These are phyloP conservation scores for Ramaria rubella DNA, from an alignment of 768 basidiomycete species.

Conservation along the genomic window DNA sequence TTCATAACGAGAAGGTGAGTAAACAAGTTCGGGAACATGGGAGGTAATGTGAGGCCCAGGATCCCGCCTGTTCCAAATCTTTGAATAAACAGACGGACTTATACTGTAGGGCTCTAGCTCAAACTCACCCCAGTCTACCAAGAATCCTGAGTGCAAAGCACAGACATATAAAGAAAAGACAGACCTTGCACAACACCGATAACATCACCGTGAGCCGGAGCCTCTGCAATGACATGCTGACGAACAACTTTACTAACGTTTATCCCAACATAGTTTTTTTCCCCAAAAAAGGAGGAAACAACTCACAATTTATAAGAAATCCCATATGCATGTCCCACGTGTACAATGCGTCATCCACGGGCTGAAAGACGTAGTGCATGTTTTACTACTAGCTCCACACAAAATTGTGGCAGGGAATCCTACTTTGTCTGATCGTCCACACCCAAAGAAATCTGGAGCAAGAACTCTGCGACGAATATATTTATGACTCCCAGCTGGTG, in stretches of 20 bases:
- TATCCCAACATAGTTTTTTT: not conserved
- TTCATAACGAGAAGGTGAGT: conserved; percentile 10
- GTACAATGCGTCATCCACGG: conserved; percentile 7
- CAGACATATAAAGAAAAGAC: not conserved
- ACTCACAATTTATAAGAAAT: conserved; percentile 8
- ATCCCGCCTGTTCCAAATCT: conserved; percentile 4
- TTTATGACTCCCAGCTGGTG: not conserved
- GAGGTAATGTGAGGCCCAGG: conserved; percentile 7
- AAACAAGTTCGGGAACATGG: conserved; percentile 10
- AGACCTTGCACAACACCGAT: conserved; percentile 9
- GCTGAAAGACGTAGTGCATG: not conserved
- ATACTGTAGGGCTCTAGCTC: not conserved
- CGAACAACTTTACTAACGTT: not conserved
- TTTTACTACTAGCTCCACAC: too few relatives aligned
- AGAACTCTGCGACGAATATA: conserved; percentile 9
- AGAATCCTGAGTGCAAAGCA: not conserved
- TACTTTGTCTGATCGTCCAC: conserved; percentile 10
- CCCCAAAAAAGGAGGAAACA: not conserved
- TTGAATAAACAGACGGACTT: not conserved
- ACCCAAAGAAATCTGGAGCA: conserved; percentile 9
- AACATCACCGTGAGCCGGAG: conserved; percentile 2
- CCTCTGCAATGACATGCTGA: conserved; percentile 6
- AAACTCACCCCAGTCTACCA: conserved; percentile 10
- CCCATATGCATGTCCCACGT: conserved; percentile 8
- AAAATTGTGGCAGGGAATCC: too few relatives aligned